phyloP scores from a whole-genome alignment of 75 land plant genomes.

The Cunninghamia lanceolata region DNA sequence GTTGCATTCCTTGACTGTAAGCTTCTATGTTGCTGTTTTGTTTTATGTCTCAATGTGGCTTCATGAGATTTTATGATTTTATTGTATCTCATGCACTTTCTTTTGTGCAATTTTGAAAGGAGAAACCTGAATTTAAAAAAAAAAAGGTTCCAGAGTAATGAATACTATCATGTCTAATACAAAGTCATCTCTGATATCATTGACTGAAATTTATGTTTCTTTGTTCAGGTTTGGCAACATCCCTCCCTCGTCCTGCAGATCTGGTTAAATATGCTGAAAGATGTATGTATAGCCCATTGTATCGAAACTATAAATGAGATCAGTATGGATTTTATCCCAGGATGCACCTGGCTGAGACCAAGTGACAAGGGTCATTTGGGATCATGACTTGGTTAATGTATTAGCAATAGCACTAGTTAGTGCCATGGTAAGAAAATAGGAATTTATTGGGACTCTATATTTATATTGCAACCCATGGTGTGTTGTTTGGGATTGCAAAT shows the following conservation, averaged over 20 bases:
- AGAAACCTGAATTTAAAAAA: background rate
- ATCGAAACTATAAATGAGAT: conserved; percentile 49
- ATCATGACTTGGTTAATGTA: background rate
- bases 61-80: background rate
- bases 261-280: conserved; percentile 76
- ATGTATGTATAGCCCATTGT: conserved; percentile 85
- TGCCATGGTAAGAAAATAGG: background rate
- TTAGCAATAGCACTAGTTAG: background rate
- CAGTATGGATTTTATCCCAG: background rate
- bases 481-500: background rate
- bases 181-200: background rate
- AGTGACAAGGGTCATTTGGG: background rate
- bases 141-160: background rate
- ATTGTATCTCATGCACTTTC: background rate
- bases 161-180: background rate
- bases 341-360: background rate
- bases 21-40: background rate
- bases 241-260: conserved; percentile 66
- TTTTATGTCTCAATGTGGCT: background rate
- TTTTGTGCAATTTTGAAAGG: background rate
- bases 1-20: background rate
- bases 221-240: conserved; percentile 65
- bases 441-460: background rate
- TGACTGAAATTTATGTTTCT: background rate
- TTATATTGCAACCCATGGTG: background rate